Percentiles rank a stretch among this genome's conserved stretches.
phyloP scores from a whole-genome alignment of 352 stramenopile genomes.

The Pythium chondricola region DNA sequence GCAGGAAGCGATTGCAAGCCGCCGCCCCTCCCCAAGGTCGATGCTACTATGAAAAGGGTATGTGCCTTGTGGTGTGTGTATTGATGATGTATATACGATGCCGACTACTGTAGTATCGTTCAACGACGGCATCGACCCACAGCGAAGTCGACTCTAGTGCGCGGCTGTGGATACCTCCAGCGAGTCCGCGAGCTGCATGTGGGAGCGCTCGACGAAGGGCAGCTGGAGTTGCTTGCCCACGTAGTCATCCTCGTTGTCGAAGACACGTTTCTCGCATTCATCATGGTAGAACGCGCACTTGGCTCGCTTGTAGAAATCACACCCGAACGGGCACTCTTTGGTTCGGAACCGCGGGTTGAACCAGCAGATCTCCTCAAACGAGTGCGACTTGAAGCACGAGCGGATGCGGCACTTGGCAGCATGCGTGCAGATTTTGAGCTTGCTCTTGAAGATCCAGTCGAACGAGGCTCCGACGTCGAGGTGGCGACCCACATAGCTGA shows the following conservation, averaged over 20 bases:
- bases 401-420: background rate
- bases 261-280: background rate
- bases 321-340: background rate
- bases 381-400: slow-evolving; percentile 8
- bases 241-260: slow-evolving; percentile 7
- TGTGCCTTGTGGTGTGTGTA: too few species aligned
- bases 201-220: slow-evolving; percentile 10
- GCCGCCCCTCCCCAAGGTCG: too few species aligned
- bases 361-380: slow-evolving; percentile 15
- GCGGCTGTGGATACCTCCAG: too few species aligned
- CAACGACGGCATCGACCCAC: too few species aligned
- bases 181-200: slow-evolving; percentile 13
- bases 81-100: too few species aligned
- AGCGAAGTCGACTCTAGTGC: too few species aligned
- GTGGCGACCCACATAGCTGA: too few species aligned
- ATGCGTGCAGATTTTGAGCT: background rate
- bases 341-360: slow-evolving; percentile 9
- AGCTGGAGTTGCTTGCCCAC: slow-evolving; percentile 9
- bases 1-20: too few species aligned
- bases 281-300: slow-evolving; percentile 6
- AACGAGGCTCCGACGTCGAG: too few species aligned
- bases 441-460: too few species aligned
- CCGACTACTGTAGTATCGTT: too few species aligned
- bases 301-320: slow-evolving; percentile 3
- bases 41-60: too few species aligned